Evolutionary conservation across 768 basidiomycete genomes (phyloP).

Genomic region (Lactifluus volemus): DNA sequence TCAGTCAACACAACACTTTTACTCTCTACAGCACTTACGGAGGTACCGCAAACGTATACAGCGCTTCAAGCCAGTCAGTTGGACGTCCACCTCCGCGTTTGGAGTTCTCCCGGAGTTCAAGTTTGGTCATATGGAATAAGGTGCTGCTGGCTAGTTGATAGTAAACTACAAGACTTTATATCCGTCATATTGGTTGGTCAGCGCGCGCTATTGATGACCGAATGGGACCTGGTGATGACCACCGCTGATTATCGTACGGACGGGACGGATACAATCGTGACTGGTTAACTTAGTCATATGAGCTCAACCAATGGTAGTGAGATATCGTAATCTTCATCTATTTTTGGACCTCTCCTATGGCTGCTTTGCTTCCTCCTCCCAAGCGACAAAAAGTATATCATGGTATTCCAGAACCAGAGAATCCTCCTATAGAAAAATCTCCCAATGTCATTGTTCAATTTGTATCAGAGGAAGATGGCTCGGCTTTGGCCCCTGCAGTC

Average conservation of each 20-base stretch:
- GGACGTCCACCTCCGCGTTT: constrained; percentile 15
- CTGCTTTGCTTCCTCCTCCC: constrained; percentile 78
- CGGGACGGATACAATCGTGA: too few species aligned
- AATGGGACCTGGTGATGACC: too few species aligned
- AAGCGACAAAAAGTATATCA: constrained; percentile 82
- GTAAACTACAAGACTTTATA: background rate
- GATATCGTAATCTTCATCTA: background rate
- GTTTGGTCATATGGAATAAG: background rate
- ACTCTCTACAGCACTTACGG: constrained; percentile 27
- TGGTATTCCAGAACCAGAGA: constrained; percentile 57
- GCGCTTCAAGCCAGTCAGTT: constrained; percentile 47
- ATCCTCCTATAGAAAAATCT: constrained; percentile 37
- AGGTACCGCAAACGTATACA: constrained; percentile 72
- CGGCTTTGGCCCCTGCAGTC: constrained; percentile 75
- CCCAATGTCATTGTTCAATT: constrained; percentile 87
- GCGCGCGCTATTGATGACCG: too few species aligned
- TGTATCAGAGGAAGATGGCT: constrained; percentile 79
- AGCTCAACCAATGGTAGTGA: too few species aligned
- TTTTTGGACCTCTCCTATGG: constrained; percentile 41
- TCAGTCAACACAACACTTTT: background rate
- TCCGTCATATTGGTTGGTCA: background rate
- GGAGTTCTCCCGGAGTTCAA: constrained; percentile 13
- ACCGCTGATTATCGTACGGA: too few species aligned
- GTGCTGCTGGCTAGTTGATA: background rate
- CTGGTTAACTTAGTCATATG: too few species aligned